phyloP scores from a whole-genome alignment of 805 yeast genomes.

The Saturnispora gosingensis region DNA sequence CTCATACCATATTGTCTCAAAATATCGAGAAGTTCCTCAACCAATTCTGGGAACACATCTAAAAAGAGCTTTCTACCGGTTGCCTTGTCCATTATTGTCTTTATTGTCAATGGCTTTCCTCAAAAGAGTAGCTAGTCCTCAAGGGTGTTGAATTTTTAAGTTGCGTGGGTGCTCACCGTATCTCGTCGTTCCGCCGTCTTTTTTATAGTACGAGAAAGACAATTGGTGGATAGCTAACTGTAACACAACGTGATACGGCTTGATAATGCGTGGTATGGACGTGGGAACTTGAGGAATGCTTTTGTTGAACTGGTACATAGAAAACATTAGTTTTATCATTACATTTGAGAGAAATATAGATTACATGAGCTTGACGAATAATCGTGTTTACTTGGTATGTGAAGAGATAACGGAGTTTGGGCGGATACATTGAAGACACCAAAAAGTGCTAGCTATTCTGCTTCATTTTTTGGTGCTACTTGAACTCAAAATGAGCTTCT shows the following conservation, averaged over 20 bases:
- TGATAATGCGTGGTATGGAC: not conserved
- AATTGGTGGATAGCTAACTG: not conserved
- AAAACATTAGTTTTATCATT: no score
- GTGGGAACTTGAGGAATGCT: not conserved
- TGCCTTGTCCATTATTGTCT: constrained; percentile 23
- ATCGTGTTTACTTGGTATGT: not conserved
- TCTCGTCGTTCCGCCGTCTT: not conserved
- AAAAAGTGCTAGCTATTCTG: no score
- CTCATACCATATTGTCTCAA: constrained; percentile 71
- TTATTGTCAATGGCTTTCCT: not conserved
- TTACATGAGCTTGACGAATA: not conserved
- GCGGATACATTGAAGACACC: not conserved
- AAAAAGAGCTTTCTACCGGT: constrained; percentile 47
- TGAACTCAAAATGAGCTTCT: no score
- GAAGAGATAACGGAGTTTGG: not conserved
- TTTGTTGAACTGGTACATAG: not conserved
- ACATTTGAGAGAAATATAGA: not conserved
- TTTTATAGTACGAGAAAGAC: not conserved
- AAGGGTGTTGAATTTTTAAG: not conserved
- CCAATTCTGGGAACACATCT: constrained; percentile 65
- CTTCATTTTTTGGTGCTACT: not conserved
- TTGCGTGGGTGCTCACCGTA: not conserved
- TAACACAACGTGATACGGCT: not conserved
- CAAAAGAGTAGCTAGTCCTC: not conserved
- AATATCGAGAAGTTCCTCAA: constrained; percentile 59